Base-by-base conservation (phyloP, 2,329 filamentous ascomycete species). In the Alternaria atra region DNA sequence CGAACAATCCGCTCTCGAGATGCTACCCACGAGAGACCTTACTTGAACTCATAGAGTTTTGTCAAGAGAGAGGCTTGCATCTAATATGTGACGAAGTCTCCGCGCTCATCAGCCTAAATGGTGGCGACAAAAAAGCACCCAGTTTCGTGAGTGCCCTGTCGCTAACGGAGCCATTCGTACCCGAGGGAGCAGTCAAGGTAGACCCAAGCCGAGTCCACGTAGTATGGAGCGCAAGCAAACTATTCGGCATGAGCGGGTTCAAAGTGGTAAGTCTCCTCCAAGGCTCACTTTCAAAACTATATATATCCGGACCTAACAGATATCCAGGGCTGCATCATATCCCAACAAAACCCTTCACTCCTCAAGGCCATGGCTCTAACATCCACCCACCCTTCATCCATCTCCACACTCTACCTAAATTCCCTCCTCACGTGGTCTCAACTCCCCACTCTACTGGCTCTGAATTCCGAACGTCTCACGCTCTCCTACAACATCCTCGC, bases 21-120 rank as follows among this genome's bases (percentile, higher is more conserved):
- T 75, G 74, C 43, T 76, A 75, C 23, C 66, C 67, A 1, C 69
- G 64, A 35, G 63, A 68, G 25, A 65, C 66, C 0, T 37, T 77
- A 4, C 64, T 75, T 2, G 74, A 74, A 25, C 67, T 73, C 40
- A 68, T 76, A 69, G 73, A 76, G 30, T 76, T 76, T 32, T 77
- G 74, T 35, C 73, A 75, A 40, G 72, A 77, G 43, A 62, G 70
- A 1, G 67, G 64, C 1, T 60, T 77, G 12, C 74, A 77, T 53
- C 47, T 75, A 3, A 72, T 77, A 15, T 71, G 59, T 9, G 74
- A 77, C 40, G 74, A 77, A 39, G 55, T 72, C 5, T 71, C 66
- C 27, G 73, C 70, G 6, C 55, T 75, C 0, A 58, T 64, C 4
- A 50, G 50, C 6, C 56, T 76, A 9, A 60, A 63, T 0, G 58